phyloP scores from a whole-genome alignment of 78 protist genomes.

The Chrysochromulina tobinii region DNA sequence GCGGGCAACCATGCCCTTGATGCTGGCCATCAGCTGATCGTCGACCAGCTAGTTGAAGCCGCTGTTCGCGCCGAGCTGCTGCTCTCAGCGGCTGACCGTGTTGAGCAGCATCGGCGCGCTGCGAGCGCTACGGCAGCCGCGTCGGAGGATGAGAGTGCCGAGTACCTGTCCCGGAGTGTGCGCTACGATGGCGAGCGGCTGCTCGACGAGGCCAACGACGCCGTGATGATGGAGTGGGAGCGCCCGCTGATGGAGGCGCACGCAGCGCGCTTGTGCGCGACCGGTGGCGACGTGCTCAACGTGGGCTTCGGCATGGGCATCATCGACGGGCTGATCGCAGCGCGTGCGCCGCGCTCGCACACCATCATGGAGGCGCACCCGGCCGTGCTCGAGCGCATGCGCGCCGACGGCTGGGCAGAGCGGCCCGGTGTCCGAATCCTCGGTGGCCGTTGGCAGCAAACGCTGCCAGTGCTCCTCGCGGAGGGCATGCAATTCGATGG shows the following conservation, averaged over 20 bases:
- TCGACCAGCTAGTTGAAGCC: background rate
- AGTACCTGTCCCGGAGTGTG: background rate
- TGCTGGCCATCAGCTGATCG: background rate
- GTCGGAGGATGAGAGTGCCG: background rate
- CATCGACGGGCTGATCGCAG: constrained; percentile 28
- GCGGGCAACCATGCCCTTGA: constrained; percentile 18
- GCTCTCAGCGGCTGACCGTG: background rate
- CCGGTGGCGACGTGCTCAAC: constrained; percentile 30
- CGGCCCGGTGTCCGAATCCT: background rate
- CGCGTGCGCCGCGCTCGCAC: constrained; percentile 13
- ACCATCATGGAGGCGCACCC: constrained; percentile 55
- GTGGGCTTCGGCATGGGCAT: constrained; percentile 53
- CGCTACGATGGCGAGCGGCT: constrained; percentile 21
- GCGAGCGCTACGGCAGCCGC: background rate
- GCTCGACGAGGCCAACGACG: constrained; percentile 38
- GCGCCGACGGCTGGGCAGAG: background rate
- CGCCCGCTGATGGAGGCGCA: constrained; percentile 43
- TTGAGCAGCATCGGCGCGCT: background rate
- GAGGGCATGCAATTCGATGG: background rate
- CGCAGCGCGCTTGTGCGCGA: constrained; percentile 31
- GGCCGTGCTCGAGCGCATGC: background rate
- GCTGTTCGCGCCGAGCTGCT: background rate
- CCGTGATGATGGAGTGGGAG: constrained; percentile 58
- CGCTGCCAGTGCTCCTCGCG: background rate
- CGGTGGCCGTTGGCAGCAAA: constrained; percentile 33